These are phyloP conservation scores for Bipolaris zeicola DNA, from an alignment of 2,329 filamentous ascomycete genomes.

Conservation along the genomic window DNA sequence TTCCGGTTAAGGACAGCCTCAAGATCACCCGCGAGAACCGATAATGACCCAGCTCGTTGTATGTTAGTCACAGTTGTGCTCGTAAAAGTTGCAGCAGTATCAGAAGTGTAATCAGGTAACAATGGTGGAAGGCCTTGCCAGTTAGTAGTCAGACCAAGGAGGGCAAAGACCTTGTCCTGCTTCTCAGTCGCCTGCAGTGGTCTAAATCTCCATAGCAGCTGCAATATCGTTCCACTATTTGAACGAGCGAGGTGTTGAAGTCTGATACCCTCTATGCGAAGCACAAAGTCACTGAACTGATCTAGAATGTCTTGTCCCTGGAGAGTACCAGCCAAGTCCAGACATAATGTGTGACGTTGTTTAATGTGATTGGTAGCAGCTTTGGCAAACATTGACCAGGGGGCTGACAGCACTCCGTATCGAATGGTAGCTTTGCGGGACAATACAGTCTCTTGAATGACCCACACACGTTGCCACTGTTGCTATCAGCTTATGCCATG, in stretches of 20 bases:
- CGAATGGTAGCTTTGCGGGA: slow-evolving; percentile 23
- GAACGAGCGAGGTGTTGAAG: slow-evolving; percentile 2
- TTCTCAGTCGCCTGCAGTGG: slow-evolving; percentile 26
- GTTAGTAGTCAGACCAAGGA: slow-evolving; percentile 23
- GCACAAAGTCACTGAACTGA: slow-evolving; percentile 21
- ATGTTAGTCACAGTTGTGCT: slow-evolving; percentile 16
- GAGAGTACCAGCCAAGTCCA: slow-evolving; percentile 8
- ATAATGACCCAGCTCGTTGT: slow-evolving; percentile 12
- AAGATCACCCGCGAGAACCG: slow-evolving; percentile 25
- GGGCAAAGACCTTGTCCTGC: slow-evolving; percentile 27
- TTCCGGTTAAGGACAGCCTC: slow-evolving; percentile 21
- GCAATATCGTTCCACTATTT: slow-evolving; percentile 14
- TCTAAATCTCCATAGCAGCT: slow-evolving; percentile 26
- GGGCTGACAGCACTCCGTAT: slow-evolving; percentile 26
- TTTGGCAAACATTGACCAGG: slow-evolving; percentile 28
- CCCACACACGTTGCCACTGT: slow-evolving; percentile 31
- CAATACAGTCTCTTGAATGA: slow-evolving; percentile 32
- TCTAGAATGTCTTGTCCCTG: slow-evolving; percentile 17
- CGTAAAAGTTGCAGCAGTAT: slow-evolving; percentile 5
- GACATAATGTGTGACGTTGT: slow-evolving; percentile 18
- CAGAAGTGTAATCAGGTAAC: slow-evolving; percentile 16
- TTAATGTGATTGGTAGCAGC: slow-evolving; percentile 20
- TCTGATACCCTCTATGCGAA: slow-evolving; percentile 23
- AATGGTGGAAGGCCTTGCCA: slow-evolving; percentile 19
- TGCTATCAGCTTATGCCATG: not conserved